A percentile compares a stretch with the other conserved stretches of the same genome.
Evolutionary conservation across 139 green algal species (phyloP).

Genomic region (Pleodorina starrii): DNA sequence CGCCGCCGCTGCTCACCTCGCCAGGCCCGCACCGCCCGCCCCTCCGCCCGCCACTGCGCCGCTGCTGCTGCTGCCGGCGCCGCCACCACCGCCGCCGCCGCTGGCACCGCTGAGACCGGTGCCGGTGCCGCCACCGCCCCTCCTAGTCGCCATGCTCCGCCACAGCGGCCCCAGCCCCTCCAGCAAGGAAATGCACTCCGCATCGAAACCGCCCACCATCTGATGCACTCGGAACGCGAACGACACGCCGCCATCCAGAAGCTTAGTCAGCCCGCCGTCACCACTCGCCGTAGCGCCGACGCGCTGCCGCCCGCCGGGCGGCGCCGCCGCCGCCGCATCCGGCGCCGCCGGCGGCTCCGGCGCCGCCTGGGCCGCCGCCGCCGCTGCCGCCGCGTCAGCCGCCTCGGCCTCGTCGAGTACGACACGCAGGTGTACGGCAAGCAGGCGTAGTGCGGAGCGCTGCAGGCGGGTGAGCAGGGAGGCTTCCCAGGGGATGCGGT

Average conservation of each 20-base stretch:
- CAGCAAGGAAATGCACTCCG: constrained; percentile 26
- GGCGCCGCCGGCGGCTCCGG: background rate
- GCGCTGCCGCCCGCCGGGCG: background rate
- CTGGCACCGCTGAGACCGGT: background rate
- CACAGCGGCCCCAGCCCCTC: constrained; percentile 41
- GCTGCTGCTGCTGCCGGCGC: background rate
- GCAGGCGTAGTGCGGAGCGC: constrained; percentile 30
- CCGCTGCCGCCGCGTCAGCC: background rate
- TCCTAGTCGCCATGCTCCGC: background rate
- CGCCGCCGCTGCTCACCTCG: background rate
- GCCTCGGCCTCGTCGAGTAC: background rate
- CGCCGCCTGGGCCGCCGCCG: background rate
- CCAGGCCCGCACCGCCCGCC: too few species aligned
- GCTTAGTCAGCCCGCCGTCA: background rate
- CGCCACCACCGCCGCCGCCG: background rate
- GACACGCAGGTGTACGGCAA: constrained; percentile 13
- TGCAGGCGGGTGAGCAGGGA: constrained; percentile 22
- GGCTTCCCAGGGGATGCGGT: constrained; percentile 30
- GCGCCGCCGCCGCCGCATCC: background rate
- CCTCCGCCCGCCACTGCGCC: background rate
- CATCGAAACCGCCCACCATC: constrained; percentile 44
- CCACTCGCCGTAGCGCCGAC: background rate
- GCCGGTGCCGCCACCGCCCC: too few species aligned
- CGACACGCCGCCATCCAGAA: constrained; percentile 25
- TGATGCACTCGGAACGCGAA: constrained; percentile 49